Evolutionary conservation across 495 filamentous ascomycete genomes (phyloP).

Genomic region (Penicillium paxilli): DNA sequence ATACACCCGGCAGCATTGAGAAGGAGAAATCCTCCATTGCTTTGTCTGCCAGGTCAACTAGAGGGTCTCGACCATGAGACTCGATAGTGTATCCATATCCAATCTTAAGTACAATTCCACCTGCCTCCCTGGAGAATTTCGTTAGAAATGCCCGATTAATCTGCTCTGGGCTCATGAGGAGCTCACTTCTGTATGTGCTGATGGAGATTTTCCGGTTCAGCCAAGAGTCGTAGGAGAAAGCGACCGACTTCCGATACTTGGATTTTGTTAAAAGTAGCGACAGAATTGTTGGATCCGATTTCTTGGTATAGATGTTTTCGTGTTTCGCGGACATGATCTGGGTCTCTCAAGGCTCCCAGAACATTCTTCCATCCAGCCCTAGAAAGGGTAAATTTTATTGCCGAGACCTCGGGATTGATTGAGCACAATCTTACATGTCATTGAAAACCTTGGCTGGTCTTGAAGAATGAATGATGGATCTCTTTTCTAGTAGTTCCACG

Average conservation of each 20-base stretch:
- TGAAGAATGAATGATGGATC: slow-evolving; percentile 43
- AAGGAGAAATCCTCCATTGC: slow-evolving; percentile 39
- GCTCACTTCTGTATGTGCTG: slow-evolving; percentile 37
- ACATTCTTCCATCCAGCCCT: slow-evolving; percentile 25
- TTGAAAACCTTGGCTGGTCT: slow-evolving; percentile 38
- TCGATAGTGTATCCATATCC: slow-evolving; percentile 52
- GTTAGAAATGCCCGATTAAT: not conserved
- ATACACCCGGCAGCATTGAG: slow-evolving; percentile 37
- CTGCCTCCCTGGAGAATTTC: slow-evolving; percentile 27
- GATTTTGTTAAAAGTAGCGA: slow-evolving; percentile 29
- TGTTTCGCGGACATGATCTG: slow-evolving; percentile 24
- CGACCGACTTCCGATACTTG: slow-evolving; percentile 37
- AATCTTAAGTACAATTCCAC: slow-evolving; percentile 46
- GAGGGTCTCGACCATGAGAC: slow-evolving; percentile 35
- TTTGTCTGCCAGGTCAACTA: slow-evolving; percentile 40
- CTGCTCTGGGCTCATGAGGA: not conserved
- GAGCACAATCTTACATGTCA: slow-evolving; percentile 39
- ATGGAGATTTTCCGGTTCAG: slow-evolving; percentile 32
- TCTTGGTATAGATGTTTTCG: slow-evolving; percentile 36
- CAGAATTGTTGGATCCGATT: slow-evolving; percentile 29
- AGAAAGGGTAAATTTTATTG: not conserved
- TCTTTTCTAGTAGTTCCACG: slow-evolving; percentile 47
- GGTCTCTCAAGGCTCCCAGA: slow-evolving; percentile 26
- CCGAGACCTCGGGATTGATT: not conserved
- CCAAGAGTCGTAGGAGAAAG: slow-evolving; percentile 40